These are phyloP conservation scores for Trichoderma sp. DNA, from an alignment of 2,329 filamentous ascomycete species.

Conservation along the genomic window DNA sequence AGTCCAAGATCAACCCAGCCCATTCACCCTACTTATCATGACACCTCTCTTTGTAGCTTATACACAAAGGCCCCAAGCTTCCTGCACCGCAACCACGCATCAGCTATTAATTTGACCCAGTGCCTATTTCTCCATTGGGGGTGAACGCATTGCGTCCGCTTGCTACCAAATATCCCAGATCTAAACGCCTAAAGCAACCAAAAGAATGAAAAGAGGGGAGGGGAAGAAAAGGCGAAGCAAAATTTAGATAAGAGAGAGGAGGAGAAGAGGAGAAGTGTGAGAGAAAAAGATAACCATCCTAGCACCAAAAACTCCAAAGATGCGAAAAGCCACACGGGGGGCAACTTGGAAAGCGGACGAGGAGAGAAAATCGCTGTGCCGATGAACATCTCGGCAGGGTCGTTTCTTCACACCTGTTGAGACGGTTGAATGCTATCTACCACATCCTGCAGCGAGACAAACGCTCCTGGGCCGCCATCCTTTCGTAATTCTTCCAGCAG, in stretches of 20 bases:
- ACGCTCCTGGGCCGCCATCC: constrained; percentile 78
- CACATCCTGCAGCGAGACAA: constrained; percentile 65
- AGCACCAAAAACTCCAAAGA: not conserved
- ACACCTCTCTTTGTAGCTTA: not conserved
- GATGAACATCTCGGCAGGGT: not conserved
- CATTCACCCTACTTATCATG: not conserved
- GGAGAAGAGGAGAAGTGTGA: not conserved
- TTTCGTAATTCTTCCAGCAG: constrained; percentile 80
- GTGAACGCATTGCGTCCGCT: not conserved
- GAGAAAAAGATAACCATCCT: not conserved
- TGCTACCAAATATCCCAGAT: not conserved
- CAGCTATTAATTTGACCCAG: not conserved
- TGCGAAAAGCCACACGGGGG: not conserved
- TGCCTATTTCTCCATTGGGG: not conserved
- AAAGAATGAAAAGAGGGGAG: not conserved
- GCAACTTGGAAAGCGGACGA: not conserved
- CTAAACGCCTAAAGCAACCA: not conserved
- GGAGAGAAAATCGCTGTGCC: not conserved
- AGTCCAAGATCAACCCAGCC: not conserved
- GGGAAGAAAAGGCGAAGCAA: not conserved
- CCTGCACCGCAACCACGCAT: not conserved
- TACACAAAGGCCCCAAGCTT: not conserved
- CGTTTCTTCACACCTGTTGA: constrained; percentile 28
- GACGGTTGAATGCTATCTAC: constrained; percentile 49
- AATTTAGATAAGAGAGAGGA: not conserved